These are phyloP conservation scores for Jackrogersella multiformis DNA, from an alignment of 495 filamentous ascomycete genomes.

Conservation along the genomic window DNA sequence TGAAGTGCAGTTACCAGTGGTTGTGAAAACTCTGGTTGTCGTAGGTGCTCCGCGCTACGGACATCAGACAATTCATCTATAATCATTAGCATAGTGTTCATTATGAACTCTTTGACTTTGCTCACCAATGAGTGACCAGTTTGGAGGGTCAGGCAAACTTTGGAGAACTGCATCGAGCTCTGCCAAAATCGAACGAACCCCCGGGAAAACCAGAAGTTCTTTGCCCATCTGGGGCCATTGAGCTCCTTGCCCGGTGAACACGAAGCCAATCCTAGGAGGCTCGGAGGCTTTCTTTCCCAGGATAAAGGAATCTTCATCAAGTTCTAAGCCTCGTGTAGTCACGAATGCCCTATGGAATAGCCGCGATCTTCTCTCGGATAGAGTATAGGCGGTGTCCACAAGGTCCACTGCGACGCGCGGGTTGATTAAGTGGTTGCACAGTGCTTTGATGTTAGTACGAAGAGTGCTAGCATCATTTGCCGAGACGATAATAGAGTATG, in stretches of 20 bases:
- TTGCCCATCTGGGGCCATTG: constrained; percentile 40
- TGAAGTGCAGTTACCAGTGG: constrained; percentile 13
- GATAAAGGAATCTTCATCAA: background rate
- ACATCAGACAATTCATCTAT: background rate
- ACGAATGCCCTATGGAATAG: constrained; percentile 17
- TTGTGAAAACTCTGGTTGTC: constrained; percentile 6
- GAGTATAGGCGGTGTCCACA: constrained; percentile 24
- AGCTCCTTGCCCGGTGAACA: constrained; percentile 41
- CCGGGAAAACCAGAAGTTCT: constrained; percentile 7
- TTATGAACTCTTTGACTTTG: no score
- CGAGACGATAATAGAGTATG: background rate
- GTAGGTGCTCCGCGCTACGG: background rate
- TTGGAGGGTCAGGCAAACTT: background rate
- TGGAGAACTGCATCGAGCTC: background rate
- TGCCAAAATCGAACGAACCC: background rate
- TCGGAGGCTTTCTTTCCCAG: background rate
- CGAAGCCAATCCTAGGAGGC: background rate
- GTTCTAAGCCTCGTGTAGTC: background rate
- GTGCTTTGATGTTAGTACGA: background rate
- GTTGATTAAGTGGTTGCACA: constrained; percentile 37
- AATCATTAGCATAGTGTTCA: no score
- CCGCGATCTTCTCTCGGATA: constrained; percentile 28
- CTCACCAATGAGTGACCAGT: background rate
- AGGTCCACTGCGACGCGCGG: constrained; percentile 31
- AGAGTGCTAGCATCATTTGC: constrained; percentile 31